These are phyloP conservation scores for Fusarium virguliforme DNA, from an alignment of 2,329 filamentous ascomycete genomes.

Conservation along the genomic window DNA sequence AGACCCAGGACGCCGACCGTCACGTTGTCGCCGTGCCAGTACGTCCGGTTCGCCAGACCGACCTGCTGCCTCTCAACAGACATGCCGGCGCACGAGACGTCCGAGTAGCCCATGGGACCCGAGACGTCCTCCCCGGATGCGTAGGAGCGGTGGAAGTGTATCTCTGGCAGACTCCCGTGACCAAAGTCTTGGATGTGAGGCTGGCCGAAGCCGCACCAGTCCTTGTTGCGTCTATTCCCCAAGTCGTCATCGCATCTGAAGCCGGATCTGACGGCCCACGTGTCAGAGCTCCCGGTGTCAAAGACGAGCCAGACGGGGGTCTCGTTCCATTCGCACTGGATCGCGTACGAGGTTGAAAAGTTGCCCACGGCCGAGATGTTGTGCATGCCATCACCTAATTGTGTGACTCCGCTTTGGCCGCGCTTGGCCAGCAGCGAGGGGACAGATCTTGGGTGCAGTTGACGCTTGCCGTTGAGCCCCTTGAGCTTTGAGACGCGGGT, in stretches of 20 bases:
- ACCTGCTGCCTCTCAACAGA: constrained; percentile 64
- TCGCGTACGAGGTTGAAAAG: constrained; percentile 61
- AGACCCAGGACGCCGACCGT: constrained; percentile 68
- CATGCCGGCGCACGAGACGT: constrained; percentile 64
- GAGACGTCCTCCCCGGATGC: constrained; percentile 66
- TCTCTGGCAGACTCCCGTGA: constrained; percentile 57
- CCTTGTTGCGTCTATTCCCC: constrained; percentile 53
- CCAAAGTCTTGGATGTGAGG: constrained; percentile 60
- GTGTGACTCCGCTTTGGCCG: constrained; percentile 13
- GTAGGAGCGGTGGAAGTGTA: constrained; percentile 65
- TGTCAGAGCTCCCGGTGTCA: constrained; percentile 69
- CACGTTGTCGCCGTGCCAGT: constrained; percentile 68
- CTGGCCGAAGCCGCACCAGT: constrained; percentile 61
- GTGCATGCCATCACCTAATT: constrained; percentile 48
- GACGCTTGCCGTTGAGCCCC: constrained; percentile 47
- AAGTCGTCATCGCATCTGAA: constrained; percentile 61
- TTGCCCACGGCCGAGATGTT: constrained; percentile 59
- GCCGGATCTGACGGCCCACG: constrained; percentile 62
- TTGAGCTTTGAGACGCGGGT: constrained; percentile 56
- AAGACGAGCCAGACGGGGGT: constrained; percentile 61
- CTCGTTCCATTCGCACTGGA: constrained; percentile 60
- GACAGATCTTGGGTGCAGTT: constrained; percentile 47
- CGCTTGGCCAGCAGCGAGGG: constrained; percentile 52
- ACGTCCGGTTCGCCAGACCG: constrained; percentile 65
- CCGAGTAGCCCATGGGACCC: constrained; percentile 64